A percentile compares a stretch with the other conserved stretches of the same genome.
Evolutionary conservation across 257 asterid genomes (phyloP).

Genomic region (Gentiana straminea): DNA sequence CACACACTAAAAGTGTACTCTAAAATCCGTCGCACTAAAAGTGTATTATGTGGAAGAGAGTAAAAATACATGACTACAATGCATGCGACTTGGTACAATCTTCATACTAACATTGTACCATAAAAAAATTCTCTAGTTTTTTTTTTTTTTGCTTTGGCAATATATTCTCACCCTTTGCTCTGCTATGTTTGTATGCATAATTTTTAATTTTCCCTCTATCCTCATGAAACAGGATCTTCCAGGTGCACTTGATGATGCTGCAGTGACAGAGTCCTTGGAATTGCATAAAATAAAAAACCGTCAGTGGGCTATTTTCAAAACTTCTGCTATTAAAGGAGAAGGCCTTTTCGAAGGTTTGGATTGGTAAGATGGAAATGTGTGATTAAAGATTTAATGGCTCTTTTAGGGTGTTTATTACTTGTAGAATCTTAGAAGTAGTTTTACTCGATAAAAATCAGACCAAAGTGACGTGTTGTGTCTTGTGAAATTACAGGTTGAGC

Average conservation of each 20-base stretch:
- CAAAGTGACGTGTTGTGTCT: no score
- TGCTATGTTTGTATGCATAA: no score
- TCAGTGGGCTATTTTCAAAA: slow-evolving; percentile 89
- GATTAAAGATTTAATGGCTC: neutral
- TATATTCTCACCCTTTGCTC: neutral
- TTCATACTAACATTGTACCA: neutral
- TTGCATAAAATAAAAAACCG: slow-evolving; percentile 88
- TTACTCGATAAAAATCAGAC: no score
- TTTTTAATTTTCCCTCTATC: neutral
- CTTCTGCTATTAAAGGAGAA: slow-evolving; percentile 94
- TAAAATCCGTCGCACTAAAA: no score
- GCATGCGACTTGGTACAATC: neutral
- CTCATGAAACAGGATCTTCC: slow-evolving; percentile 68
- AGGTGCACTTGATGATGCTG: slow-evolving; percentile 95
- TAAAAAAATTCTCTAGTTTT: neutral
- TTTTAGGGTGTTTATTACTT: neutral
- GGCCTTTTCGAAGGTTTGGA: slow-evolving; percentile 92
- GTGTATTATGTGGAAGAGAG: no score
- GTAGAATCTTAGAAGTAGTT: neutral
- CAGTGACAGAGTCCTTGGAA: slow-evolving; percentile 79
- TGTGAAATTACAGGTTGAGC: no score
- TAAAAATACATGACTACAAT: no score
- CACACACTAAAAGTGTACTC: no score
- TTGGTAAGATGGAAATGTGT: slow-evolving; percentile 36
- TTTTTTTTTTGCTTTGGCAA: neutral